A percentile compares a stretch with the other conserved stretches of the same genome.
Conservation (phyloP, 2,329 filamentous ascomycete species). For the Cladosporium austrohemisphaericum region DNA sequence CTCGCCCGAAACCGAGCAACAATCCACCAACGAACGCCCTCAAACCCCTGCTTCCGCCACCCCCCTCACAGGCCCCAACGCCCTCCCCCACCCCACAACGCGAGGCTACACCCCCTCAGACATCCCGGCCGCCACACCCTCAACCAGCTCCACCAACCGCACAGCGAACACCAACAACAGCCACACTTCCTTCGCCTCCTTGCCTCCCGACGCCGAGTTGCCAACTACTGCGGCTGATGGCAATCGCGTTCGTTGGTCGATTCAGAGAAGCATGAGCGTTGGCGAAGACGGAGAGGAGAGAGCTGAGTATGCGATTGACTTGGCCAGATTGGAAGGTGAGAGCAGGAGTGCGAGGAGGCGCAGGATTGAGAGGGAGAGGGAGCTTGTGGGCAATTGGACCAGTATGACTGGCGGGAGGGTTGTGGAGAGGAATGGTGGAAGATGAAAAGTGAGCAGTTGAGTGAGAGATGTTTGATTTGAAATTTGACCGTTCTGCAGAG, state of each 20-base stretch:
- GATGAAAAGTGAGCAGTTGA: no score
- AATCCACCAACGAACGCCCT: neutral
- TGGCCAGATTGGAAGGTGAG: constrained; percentile 2
- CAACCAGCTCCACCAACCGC: neutral
- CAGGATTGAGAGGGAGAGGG: constrained; percentile 3
- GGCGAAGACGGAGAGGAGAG: neutral
- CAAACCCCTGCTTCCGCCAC: neutral
- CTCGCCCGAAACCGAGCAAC: neutral
- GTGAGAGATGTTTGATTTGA: no score
- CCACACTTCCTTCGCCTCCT: neutral
- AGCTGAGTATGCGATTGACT: constrained; percentile 4
- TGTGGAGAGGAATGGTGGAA: neutral
- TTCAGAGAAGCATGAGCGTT: neutral
- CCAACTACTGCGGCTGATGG: neutral
- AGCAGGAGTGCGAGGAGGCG: constrained; percentile 5
- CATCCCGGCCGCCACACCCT: neutral
- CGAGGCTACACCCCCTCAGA: neutral
- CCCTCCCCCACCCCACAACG: neutral
- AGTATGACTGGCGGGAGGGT: neutral
- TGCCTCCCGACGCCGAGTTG: neutral
- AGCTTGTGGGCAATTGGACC: neutral
- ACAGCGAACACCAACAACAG: neutral
- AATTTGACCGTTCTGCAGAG: no score
- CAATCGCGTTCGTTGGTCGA: neutral
- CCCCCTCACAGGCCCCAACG: neutral